These are phyloP conservation scores for Dictyostelium citrinum DNA, from an alignment of 78 protist species.

Conservation along the genomic window DNA sequence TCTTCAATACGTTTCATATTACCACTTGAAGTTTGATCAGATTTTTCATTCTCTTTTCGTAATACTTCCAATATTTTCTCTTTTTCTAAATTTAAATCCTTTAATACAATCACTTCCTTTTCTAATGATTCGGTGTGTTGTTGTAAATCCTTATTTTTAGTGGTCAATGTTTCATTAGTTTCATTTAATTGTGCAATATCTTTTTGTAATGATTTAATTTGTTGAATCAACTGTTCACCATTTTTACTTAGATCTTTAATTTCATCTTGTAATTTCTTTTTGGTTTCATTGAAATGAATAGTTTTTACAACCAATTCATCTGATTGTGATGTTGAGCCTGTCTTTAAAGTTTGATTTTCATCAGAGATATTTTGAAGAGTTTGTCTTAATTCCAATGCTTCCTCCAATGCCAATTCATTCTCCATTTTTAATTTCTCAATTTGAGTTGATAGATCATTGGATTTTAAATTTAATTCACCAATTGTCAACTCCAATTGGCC, in stretches of 20 bases:
- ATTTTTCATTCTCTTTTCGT: not conserved
- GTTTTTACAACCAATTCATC: not conserved
- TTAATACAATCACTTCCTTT: not conserved
- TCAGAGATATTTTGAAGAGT: not conserved
- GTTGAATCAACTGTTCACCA: not conserved
- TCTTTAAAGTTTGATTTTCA: not conserved
- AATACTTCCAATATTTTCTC: not conserved
- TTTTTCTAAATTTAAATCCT: not conserved
- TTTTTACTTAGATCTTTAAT: not conserved
- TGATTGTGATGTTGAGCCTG: not conserved
- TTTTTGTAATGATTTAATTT: not conserved
- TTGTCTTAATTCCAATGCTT: not conserved
- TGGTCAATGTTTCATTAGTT: not conserved
- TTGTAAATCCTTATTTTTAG: not conserved
- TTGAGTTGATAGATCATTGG: not conserved
- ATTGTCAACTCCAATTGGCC: not conserved
- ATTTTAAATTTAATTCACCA: not conserved
- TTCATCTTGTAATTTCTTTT: not conserved
- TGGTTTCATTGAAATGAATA: not conserved
- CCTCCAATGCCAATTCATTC: not conserved
- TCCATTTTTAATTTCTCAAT: not conserved
- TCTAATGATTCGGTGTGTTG: not conserved
- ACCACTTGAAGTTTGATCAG: not conserved
- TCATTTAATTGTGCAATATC: not conserved
- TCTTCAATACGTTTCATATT: not conserved